Base-by-base conservation (phyloP, 371 early-diverging fungal genomes). In the Circinella minor region DNA sequence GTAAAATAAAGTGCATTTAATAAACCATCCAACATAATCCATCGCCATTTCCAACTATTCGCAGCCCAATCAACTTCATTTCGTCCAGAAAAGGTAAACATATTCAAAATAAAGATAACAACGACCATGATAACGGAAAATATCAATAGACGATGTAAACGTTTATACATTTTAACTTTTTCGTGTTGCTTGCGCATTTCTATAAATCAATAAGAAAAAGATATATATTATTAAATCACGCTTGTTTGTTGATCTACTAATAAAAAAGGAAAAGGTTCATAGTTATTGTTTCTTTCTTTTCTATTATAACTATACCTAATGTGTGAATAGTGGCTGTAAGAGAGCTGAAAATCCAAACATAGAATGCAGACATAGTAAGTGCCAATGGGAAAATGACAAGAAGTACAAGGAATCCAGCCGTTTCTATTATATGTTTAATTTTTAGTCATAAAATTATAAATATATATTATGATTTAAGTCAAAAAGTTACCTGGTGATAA, bases 11-110 rank as follows among this genome's bases (percentile, higher is more conserved):
- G 81, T 7, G 91, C 71, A 71, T 94, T 91, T 38, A 93, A 74
- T 88, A 93, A 92, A 17, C 97, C 98, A 72, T 97, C 97, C 61
- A 95, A 76, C 79, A 96, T 88, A 76, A 98, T 85, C 98, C 98
- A 98, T 61, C 93, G 88, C 79, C 88, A 90, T 65, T 88, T 86
- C 97, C 98, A 97, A 70, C 91, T 89, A 20, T 74, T 79, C 0
- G 93, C 92, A 14, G 90, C 83, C 92, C 94, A 95, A n/a, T 86
- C 87, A 0, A 79, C 76, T 38, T 85, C 83, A 48, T 81, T 78
- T 63, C 88, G 84, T 67, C 89, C 84, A 55, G 86, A 81, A 61
- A 94, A 88, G 65, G 81, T 89, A 65, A 95, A 79, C 77, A 92
- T 89, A 77, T 95, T 97, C 61, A 92, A 79, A 17, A 93, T 86